Conservation (phyloP, 2,329 filamentous ascomycete genomes). For the Colletotrichum navitas region DNA sequence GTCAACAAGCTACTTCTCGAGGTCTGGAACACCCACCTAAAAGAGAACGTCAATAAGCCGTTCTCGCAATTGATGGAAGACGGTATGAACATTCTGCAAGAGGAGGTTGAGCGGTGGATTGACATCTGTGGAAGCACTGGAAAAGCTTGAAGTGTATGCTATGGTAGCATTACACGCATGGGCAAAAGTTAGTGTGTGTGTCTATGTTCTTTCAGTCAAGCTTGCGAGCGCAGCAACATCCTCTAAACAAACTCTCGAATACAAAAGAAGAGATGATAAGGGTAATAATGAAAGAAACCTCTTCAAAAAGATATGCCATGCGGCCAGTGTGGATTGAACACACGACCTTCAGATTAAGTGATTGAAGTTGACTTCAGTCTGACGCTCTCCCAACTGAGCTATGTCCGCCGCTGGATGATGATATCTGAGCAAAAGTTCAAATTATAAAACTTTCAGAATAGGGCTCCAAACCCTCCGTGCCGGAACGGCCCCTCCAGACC, state of each 20-base stretch:
- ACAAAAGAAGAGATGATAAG: background rate
- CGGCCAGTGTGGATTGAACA: conserved; percentile 42
- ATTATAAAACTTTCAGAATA: background rate
- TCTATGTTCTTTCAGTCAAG: background rate
- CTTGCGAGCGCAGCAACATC: background rate
- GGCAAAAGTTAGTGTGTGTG: background rate
- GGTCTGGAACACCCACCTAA: conserved; percentile 30
- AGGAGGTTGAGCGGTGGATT: conserved; percentile 45
- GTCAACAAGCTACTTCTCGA: conserved; percentile 40
- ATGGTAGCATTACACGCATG: too few species aligned
- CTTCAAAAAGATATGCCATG: conserved; percentile 19
- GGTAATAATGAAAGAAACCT: rapidly evolving
- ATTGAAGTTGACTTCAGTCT: conserved; percentile 41
- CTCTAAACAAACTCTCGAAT: background rate
- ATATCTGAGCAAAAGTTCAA: rapidly evolving
- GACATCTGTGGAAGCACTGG: conserved; percentile 46
- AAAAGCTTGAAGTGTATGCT: conserved; percentile 38
- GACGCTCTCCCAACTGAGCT: conserved; percentile 42
- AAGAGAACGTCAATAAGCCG: conserved; percentile 43
- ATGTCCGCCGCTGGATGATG: conserved; percentile 35
- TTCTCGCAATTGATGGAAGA: conserved; percentile 46
- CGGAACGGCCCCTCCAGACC: background rate
- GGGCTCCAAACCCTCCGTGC: conserved; percentile 19
- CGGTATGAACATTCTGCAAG: conserved; percentile 43
- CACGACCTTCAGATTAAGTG: conserved; percentile 40